Conservation (phyloP, 2,329 filamentous ascomycete species). For the Hymenoscyphus linearis region DNA sequence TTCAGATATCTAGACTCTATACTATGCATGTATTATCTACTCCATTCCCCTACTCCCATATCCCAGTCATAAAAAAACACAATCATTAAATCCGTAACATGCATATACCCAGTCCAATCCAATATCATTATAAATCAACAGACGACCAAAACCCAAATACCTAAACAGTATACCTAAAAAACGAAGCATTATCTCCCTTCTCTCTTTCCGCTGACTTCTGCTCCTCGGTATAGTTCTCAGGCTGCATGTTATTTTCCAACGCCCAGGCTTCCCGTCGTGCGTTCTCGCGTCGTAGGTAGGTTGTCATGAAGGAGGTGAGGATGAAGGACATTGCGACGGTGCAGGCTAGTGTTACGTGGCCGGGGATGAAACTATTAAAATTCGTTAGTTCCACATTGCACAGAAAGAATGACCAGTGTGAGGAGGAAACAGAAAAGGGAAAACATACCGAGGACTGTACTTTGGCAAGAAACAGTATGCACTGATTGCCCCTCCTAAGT, state of each 20-base stretch:
- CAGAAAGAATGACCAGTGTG: no score
- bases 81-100: neutral
- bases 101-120: neutral
- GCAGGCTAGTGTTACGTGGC: constrained; percentile 42
- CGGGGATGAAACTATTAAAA: constrained; percentile 36
- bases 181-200: constrained; percentile 51
- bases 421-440: neutral
- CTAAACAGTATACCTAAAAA: constrained; percentile 48
- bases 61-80: no score
- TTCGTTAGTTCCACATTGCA: no score
- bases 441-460: constrained; percentile 32
- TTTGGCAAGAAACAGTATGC: constrained; percentile 44
- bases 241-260: constrained; percentile 38
- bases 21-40: neutral
- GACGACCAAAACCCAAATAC: neutral
- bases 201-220: constrained; percentile 50
- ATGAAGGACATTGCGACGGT: constrained; percentile 41
- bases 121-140: neutral
- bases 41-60: no score
- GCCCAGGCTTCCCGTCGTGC: constrained; percentile 41
- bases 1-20: neutral
- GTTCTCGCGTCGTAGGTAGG: constrained; percentile 53
- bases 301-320: constrained; percentile 50
- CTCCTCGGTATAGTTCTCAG: constrained; percentile 46
- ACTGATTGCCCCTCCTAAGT: constrained; percentile 66